Evolutionary conservation across 2,329 filamentous ascomycete genomes (phyloP).

Genomic region (Pseudogymnoascus sp.): DNA sequence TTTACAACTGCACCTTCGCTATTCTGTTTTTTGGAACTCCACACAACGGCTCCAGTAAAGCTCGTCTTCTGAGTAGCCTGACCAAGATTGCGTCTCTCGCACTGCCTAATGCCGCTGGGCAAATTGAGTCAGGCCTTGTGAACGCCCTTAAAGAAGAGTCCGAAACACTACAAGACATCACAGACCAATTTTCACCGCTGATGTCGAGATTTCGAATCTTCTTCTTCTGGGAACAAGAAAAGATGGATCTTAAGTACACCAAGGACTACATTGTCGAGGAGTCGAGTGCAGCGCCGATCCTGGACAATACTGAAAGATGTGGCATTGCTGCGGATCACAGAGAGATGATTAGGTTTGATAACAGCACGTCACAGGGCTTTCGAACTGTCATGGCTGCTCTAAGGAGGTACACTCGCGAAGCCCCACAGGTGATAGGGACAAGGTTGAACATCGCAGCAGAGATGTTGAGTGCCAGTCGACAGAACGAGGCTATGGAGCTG

Average conservation of each 20-base stretch:
- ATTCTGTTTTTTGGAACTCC: conserved; percentile 33
- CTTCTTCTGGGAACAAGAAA: conserved; percentile 34
- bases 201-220: conserved; percentile 30
- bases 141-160: conserved; percentile 42
- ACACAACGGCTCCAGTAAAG: conserved; percentile 30
- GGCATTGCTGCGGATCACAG: conserved; percentile 22
- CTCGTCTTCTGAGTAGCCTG: conserved; percentile 19
- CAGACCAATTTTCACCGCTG: conserved; percentile 30
- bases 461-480: background rate
- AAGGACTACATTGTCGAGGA: conserved; percentile 57
- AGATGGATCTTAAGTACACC: conserved; percentile 29
- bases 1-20: conserved; percentile 31
- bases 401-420: background rate
- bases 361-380: background rate
- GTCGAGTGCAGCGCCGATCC: conserved; percentile 54
- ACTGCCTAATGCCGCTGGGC: conserved; percentile 21
- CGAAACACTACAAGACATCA: conserved; percentile 32
- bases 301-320: conserved; percentile 29
- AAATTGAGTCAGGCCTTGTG: conserved; percentile 37
- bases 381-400: background rate
- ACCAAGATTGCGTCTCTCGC: conserved; percentile 25
- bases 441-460: background rate
- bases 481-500: background rate
- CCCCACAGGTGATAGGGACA: background rate
- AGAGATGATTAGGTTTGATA: conserved; percentile 7